Evolutionary conservation across 805 yeast genomes (phyloP).

Genomic region (Starmerella asiatica): DNA sequence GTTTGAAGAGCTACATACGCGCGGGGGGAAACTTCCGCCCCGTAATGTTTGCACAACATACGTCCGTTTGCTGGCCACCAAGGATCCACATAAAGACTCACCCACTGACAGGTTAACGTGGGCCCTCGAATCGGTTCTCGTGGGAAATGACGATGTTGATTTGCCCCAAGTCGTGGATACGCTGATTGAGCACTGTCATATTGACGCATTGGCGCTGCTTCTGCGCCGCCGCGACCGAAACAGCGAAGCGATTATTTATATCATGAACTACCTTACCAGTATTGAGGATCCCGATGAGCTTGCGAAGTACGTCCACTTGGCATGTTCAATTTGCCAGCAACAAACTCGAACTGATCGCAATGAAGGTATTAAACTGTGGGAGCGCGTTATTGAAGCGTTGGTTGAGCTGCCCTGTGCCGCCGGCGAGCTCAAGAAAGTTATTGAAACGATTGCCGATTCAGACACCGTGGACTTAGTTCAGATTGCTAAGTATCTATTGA

Average conservation of each 20-base stretch:
- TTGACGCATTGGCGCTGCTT: conserved; percentile 22
- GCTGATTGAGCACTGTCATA: conserved; percentile 18
- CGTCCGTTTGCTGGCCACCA: conserved; percentile 7
- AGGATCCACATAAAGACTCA: not conserved
- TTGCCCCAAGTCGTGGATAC: conserved; percentile 22
- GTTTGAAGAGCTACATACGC: conserved; percentile 1
- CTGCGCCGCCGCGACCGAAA: conserved; percentile 18
- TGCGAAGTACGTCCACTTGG: conserved; percentile 16
- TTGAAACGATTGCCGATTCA: conserved; percentile 1
- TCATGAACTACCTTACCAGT: conserved; percentile 20
- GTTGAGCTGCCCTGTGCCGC: conserved; percentile 20
- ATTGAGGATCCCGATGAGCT: conserved; percentile 5
- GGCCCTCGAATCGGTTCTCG: conserved; percentile 19
- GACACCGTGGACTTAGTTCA: not conserved
- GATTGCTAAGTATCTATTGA: not conserved
- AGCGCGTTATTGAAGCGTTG: conserved; percentile 30
- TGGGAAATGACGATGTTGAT: conserved; percentile 24
- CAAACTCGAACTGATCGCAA: conserved; percentile 11
- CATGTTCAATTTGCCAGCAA: conserved; percentile 19
- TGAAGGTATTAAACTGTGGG: conserved; percentile 29
- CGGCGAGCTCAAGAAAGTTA: not conserved
- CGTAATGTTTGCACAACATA: conserved; percentile 5
- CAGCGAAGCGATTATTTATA: conserved; percentile 25
- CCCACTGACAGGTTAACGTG: conserved; percentile 14
- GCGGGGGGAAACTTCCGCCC: conserved; percentile 11